A percentile compares a stretch with the other conserved stretches of the same genome.
phyloP scores from a whole-genome alignment of 371 early-diverging fungal genomes.

The Actinomucor elegans region DNA sequence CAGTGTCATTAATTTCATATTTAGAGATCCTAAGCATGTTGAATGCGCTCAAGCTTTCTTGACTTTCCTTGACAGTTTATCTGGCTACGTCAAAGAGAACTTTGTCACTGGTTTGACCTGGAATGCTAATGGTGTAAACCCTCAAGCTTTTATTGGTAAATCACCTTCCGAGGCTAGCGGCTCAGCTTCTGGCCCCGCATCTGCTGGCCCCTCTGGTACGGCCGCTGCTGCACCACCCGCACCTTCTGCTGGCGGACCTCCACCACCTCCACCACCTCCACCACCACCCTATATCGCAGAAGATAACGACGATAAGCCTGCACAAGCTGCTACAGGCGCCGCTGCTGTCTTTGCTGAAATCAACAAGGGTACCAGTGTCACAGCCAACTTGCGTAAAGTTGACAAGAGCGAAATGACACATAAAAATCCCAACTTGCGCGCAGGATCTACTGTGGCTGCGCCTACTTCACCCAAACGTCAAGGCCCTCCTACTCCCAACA shows the following conservation, averaged over 20 bases:
- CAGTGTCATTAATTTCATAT: slow-evolving; percentile 31
- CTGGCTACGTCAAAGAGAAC: slow-evolving; percentile 82
- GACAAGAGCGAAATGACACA: slow-evolving; percentile 95
- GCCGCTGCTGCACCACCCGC: slow-evolving; percentile 46
- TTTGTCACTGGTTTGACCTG: slow-evolving; percentile 91
- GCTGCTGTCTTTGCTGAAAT: slow-evolving; percentile 84
- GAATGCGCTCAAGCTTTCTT: slow-evolving; percentile 81
- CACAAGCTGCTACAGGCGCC: slow-evolving; percentile 39
- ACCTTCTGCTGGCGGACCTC: slow-evolving; percentile 57
- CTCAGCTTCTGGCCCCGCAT: slow-evolving; percentile 34
- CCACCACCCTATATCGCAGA: slow-evolving; percentile 58
- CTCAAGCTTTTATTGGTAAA: slow-evolving; percentile 49
- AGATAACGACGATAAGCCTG: slow-evolving; percentile 11
- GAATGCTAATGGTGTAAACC: slow-evolving; percentile 82
- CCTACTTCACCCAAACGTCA: slow-evolving; percentile 51
- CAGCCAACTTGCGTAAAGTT: slow-evolving; percentile 88
- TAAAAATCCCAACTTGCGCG: slow-evolving; percentile 90
- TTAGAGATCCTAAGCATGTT: slow-evolving; percentile 78
- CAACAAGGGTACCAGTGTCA: slow-evolving; percentile 81
- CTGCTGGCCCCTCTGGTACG: slow-evolving; percentile 37
- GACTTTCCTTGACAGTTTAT: slow-evolving; percentile 70
- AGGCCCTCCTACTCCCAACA: slow-evolving; percentile 64
- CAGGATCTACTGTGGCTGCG: slow-evolving; percentile 51
- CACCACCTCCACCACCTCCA: slow-evolving; percentile 68
- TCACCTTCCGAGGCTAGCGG: slow-evolving; percentile 21